These are phyloP conservation scores for Pisolithus orientalis DNA, from an alignment of 768 basidiomycete genomes.

Conservation along the genomic window DNA sequence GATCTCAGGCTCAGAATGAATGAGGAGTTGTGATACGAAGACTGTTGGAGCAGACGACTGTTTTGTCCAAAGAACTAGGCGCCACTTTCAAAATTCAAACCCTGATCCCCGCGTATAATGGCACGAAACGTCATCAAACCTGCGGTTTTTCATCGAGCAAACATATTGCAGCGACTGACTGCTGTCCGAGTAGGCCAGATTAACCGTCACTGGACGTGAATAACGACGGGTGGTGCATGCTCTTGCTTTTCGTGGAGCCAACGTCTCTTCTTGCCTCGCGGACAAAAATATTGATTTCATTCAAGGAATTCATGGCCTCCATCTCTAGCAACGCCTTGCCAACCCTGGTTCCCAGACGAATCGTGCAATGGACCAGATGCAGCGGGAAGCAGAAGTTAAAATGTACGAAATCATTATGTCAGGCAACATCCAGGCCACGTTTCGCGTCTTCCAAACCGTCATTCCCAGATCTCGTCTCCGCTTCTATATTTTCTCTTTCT, in stretches of 20 bases:
- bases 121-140: neutral
- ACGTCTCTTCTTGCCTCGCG: neutral
- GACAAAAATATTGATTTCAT: neutral
- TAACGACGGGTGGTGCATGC: too few species aligned
- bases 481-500: slow-evolving; percentile 37
- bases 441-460: slow-evolving; percentile 36
- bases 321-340: slow-evolving; percentile 24
- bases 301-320: slow-evolving; percentile 11
- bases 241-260: too few species aligned
- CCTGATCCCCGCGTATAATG: neutral
- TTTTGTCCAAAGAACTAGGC: slow-evolving; percentile 2
- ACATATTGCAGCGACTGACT: too few species aligned
- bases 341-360: slow-evolving; percentile 36
- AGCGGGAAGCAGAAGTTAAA: slow-evolving; percentile 39
- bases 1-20: slow-evolving; percentile 6
- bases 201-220: too few species aligned
- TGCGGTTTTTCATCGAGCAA: neutral
- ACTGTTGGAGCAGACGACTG: slow-evolving; percentile 5
- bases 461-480: slow-evolving; percentile 30
- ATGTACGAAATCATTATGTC: slow-evolving; percentile 41
- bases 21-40: slow-evolving; percentile 4
- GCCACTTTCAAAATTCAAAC: neutral
- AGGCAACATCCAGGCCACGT: slow-evolving; percentile 28
- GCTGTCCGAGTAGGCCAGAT: too few species aligned
- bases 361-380: slow-evolving; percentile 37